Evolutionary conservation across 495 filamentous ascomycete genomes (phyloP).

Genomic region (Hypoxylon fragiforme): DNA sequence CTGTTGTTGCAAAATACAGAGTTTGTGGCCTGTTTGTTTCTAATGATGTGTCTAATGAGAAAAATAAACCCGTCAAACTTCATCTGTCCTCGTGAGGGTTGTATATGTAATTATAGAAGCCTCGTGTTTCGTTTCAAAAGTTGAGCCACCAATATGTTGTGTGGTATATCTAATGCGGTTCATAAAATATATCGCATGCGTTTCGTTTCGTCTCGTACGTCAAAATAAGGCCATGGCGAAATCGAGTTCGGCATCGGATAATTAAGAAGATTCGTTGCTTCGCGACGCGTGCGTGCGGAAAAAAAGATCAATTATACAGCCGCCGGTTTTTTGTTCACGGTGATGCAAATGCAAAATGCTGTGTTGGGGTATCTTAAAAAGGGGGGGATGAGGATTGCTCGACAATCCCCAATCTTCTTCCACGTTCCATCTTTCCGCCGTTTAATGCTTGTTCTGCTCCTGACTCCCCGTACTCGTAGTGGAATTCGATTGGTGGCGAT

Average conservation of each 20-base stretch:
- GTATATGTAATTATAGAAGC: not conserved
- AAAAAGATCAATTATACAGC: slow-evolving; percentile 9
- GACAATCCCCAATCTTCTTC: slow-evolving; percentile 8
- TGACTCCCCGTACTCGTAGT: slow-evolving; percentile 15
- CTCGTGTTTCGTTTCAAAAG: too few relatives aligned
- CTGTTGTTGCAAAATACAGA: too few relatives aligned
- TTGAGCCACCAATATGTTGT: too few relatives aligned
- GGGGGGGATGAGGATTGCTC: slow-evolving; percentile 5
- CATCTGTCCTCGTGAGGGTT: slow-evolving; percentile 9
- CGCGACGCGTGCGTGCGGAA: slow-evolving; percentile 1
- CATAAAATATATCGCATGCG: slow-evolving; percentile 14
- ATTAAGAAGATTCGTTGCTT: too few relatives aligned
- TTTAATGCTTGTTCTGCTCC: slow-evolving; percentile 30
- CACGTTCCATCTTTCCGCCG: not conserved
- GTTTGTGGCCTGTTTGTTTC: slow-evolving; percentile 15
- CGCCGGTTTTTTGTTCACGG: slow-evolving; percentile 9
- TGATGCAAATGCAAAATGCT: slow-evolving; percentile 26
- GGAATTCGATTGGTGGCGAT: slow-evolving; percentile 29
- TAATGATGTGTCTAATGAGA: slow-evolving; percentile 22
- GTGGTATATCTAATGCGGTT: slow-evolving; percentile 31
- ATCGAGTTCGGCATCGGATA: too few relatives aligned
- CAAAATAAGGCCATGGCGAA: too few relatives aligned
- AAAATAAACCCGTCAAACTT: not conserved
- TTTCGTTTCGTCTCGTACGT: not conserved
- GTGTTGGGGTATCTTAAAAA: slow-evolving; percentile 35